Evolutionary conservation across 2,329 filamentous ascomycete genomes (phyloP).

Genomic region (Coniochaeta prunicola): DNA sequence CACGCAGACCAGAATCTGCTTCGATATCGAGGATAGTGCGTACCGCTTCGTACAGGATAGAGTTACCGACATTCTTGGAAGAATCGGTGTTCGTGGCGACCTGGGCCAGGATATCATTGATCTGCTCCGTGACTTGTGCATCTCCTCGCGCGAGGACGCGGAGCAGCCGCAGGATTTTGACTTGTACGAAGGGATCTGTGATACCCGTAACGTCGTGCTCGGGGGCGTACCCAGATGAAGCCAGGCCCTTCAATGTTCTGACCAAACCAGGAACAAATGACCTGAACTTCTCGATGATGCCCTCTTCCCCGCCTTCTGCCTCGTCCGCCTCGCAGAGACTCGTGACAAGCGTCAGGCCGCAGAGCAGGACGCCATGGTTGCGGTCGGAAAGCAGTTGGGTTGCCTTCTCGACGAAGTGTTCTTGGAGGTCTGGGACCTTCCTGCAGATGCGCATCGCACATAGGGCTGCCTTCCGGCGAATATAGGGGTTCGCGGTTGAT

Average conservation of each 20-base stretch:
- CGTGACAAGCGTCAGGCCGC: constrained; percentile 82
- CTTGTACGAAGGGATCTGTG: constrained; percentile 94
- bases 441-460: constrained; percentile 98
- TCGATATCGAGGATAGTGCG: constrained; percentile 97
- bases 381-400: constrained; percentile 81
- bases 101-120: constrained; percentile 96
- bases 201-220: constrained; percentile 98
- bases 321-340: constrained; percentile 86
- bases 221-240: constrained; percentile 91
- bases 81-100: constrained; percentile 98
- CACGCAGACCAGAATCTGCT: constrained; percentile 87
- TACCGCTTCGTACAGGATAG: constrained; percentile 95
- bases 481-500: constrained; percentile 95
- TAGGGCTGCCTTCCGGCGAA: constrained; percentile 92
- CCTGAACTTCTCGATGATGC: constrained; percentile 84
- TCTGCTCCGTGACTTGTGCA: constrained; percentile 82
- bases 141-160: constrained; percentile 84
- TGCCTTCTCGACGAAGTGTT: constrained; percentile 94
- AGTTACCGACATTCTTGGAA: constrained; percentile 97
- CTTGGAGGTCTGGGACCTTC: constrained; percentile 94
- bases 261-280: constrained; percentile 79
- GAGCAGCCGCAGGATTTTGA: constrained; percentile 85
- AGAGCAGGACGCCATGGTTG: constrained; percentile 92
- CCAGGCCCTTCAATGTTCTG: constrained; percentile 83
- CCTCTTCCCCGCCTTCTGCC: constrained; percentile 82